A percentile compares a stretch with the other conserved stretches of the same genome.
Evolutionary conservation across 2,329 filamentous ascomycete species (phyloP).

Genomic region (Diaporthe ampelina): DNA sequence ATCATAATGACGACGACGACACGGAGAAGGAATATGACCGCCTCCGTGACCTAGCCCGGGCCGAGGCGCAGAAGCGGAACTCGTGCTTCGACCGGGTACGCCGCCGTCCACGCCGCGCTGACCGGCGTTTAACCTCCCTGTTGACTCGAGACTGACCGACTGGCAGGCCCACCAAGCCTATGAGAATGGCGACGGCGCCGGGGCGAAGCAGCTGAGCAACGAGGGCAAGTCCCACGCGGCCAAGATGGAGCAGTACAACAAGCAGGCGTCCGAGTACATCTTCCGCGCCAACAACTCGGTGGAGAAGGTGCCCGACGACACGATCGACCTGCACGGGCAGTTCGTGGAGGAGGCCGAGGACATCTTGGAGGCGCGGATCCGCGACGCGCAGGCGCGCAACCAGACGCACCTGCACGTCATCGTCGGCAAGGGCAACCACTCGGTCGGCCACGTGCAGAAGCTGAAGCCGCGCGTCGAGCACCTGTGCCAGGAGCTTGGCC

Average conservation of each 20-base stretch:
- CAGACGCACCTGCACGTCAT: conserved; percentile 93
- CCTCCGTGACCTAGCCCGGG: conserved; percentile 84
- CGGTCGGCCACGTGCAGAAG: conserved; percentile 85
- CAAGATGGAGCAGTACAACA: conserved; percentile 90
- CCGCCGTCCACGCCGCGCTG: conserved; percentile 36
- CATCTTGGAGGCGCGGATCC: conserved; percentile 88
- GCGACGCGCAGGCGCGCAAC: conserved; percentile 78
- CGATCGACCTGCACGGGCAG: conserved; percentile 94
- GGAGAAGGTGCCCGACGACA: conserved; percentile 81
- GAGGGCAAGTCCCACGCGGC: conserved; percentile 88
- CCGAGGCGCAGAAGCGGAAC: conserved; percentile 83
- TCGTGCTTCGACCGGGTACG: conserved; percentile 81
- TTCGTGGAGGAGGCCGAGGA: conserved; percentile 96
- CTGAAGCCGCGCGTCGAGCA: conserved; percentile 95
- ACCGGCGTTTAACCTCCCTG: conserved; percentile 5
- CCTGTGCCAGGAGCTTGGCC: conserved; percentile 84
- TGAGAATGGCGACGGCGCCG: conserved; percentile 82
- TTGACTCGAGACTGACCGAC: conserved; percentile 25
- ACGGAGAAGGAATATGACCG: conserved; percentile 93
- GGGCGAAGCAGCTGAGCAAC: conserved; percentile 86
- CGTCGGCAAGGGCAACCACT: conserved; percentile 96
- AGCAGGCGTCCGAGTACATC: conserved; percentile 91
- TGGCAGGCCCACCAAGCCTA: conserved; percentile 82
- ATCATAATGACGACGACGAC: conserved; percentile 64
- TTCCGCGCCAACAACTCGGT: conserved; percentile 94